Base-by-base conservation (phyloP, 257 asterid genomes). In the Jacaranda mimosifolia region DNA sequence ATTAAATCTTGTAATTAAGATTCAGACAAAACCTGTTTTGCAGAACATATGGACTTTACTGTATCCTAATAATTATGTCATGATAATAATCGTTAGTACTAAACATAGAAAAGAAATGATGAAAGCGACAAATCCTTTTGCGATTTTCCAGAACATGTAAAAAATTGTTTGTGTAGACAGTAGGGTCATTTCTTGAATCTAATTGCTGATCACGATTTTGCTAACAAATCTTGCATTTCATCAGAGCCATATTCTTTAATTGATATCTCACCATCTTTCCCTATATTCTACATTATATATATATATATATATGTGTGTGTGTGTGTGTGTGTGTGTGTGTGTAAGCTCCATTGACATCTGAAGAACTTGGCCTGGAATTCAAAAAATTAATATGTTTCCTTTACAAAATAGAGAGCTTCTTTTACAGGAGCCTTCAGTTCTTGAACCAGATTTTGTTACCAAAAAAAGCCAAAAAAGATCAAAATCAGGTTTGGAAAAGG, bases 391-490 rank as follows among this genome's bases (percentile, higher is more conserved):
- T 12, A 57, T 18, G 75, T 43, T 43, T 13, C 36, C 58, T 56
- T 70, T 5, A 67, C 40, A 48, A 45, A 26, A 26, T 26, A 26
- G 32, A 26, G 32, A 26, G 32, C 32, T 26, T 26, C 32, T 26
- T 26, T 26, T 26, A 26, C 32, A 26, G 32, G 32, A 26, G 32
- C 32, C 32, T 26, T 26, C 32, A 26, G 32, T 26, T 26, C 32
- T 26, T 26, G 32, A 26, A 26, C 32, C 32, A 26, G 32, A 26
- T 26, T 26, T 26, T 26, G 32, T 26, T 36, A 10, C 69, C 26
- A 73, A 60, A 53, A 82, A 78, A 43, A 69, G 86, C 72, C 36
- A 46, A 68, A 68, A 62, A 66, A 21, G n/a, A 5, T 14, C 76
- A 55, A 55, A 35, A 67, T 59, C 73, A 63, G 57, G 10, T 35